Evolutionary conservation across 2,329 filamentous ascomycete species (phyloP).

Genomic region (Alternaria viburni): DNA sequence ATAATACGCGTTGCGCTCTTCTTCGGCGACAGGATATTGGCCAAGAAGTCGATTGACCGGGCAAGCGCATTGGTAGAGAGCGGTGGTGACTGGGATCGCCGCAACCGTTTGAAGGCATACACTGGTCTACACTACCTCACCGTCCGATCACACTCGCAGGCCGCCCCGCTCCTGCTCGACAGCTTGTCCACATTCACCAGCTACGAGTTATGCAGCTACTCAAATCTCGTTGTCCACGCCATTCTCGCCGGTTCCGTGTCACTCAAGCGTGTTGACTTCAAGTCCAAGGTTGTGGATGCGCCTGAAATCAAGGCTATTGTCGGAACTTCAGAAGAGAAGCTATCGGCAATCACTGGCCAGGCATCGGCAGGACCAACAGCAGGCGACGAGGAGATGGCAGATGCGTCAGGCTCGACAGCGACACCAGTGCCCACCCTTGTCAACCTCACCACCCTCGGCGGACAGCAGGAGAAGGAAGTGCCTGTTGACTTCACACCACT

Average conservation of each 20-base stretch:
- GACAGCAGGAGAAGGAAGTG: constrained; percentile 78
- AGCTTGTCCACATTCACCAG: constrained; percentile 98
- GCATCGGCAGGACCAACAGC: constrained; percentile 81
- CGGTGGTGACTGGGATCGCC: constrained; percentile 97
- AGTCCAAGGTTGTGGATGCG: constrained; percentile 97
- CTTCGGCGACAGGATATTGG: constrained; percentile 89
- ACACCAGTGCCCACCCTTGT: constrained; percentile 71
- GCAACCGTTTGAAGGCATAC: constrained; percentile 98
- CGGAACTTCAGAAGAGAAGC: constrained; percentile 85
- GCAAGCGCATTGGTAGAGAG: constrained; percentile 89
- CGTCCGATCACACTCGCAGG: constrained; percentile 85
- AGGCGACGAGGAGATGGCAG: constrained; percentile 75
- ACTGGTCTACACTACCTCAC: constrained; percentile 93
- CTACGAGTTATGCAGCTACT: constrained; percentile 98
- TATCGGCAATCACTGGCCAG: constrained; percentile 80
- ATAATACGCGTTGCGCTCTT: constrained; percentile 96
- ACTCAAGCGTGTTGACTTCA: constrained; percentile 97
- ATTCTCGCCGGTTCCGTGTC: constrained; percentile 94
- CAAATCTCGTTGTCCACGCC: constrained; percentile 90
- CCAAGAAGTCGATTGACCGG: constrained; percentile 92
- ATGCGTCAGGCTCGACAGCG: constrained; percentile 58
- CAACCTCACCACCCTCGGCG: constrained; percentile 86
- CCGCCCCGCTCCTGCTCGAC: constrained; percentile 92
- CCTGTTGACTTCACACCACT: constrained; percentile 89
- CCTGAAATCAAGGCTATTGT: constrained; percentile 98